Evolutionary conservation across 169 alveolate genomes (phyloP), one percentile per base, ranked within the genome.

Genomic region (Blepharisma undulans): DNA sequence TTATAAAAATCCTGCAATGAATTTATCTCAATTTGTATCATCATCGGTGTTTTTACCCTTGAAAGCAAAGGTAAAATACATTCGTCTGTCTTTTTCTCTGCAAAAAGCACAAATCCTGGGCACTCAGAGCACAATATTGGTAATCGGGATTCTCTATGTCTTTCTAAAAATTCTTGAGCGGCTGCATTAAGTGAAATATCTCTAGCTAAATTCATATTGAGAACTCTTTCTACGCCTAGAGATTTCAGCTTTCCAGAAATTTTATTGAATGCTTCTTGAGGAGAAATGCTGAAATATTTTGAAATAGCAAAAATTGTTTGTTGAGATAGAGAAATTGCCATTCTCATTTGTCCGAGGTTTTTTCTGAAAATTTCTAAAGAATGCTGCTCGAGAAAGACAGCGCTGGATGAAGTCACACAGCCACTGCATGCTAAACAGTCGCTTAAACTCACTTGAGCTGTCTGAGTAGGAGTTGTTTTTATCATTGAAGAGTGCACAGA

Each of bases 391-490:
- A 96, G 92, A 27, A 96, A 87, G 30, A 96, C 93, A 36, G 98
- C 88, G 84, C 94, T 97, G 7, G 98, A 94, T 34, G 98, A 94
- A n/a, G 98, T 96, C n/a, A 96, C 94, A 87, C 98, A 96, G 10
- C 98, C 98, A 72, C 94, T 93, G 84, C 97, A 96, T n/a, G 98
- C 96, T 60, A 96, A 78, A 60, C 98, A 96, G 87, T 96, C 98
- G 79, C 93, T 78, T 7, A 96, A 86, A 36, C 93, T 88, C 16
- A 96, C 91, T 59, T 93, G 94, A 36, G 96, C 96, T 27, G 89
- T 79, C 85, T 33, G 79, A 76, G 36, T 87, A 79, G 48, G 30
- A 88, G 21, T 79, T 77, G 66, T 76, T 84, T 79, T 90, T 87
- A 34, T 92, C 92, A 33, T 88, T 72, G 77, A 71, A 25, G 32